phyloP scores from a whole-genome alignment of 768 basidiomycete species.

The Trichaptum fuscoviolaceum region DNA sequence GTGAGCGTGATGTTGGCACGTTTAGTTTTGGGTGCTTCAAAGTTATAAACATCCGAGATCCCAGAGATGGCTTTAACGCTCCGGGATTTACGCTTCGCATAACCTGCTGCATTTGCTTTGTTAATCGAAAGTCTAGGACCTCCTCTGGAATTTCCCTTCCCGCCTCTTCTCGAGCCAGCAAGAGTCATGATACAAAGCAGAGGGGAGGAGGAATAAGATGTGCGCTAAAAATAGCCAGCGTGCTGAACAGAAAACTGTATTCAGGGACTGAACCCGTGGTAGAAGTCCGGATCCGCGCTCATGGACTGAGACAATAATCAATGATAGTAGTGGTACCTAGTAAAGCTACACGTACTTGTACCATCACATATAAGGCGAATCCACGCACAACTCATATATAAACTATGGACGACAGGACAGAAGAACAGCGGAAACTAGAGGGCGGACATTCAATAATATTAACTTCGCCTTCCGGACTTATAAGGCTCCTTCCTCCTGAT shows the following conservation, averaged over 20 bases:
- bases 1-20: conserved; percentile 49
- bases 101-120: conserved; percentile 41
- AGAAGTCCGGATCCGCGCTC: too few relatives aligned
- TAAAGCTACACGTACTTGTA: not conserved
- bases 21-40: conserved; percentile 39
- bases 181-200: not conserved
- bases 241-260: not conserved
- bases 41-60: conserved; percentile 60
- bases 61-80: conserved; percentile 32
- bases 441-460: not conserved
- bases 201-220: not conserved
- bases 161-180: not conserved
- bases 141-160: not conserved
- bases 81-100: conserved; percentile 44
- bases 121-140: conserved; percentile 18
- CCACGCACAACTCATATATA: not conserved
- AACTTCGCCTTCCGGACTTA: not conserved
- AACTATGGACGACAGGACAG: not conserved
- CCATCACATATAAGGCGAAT: not conserved
- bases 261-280: not conserved
- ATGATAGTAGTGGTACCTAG: not conserved
- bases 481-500: not conserved
- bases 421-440: not conserved
- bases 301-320: too few relatives aligned
- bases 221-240: not conserved